Evolutionary conservation across 208 protist species (phyloP).

Genomic region (Herpetomonas tarakana): DNA sequence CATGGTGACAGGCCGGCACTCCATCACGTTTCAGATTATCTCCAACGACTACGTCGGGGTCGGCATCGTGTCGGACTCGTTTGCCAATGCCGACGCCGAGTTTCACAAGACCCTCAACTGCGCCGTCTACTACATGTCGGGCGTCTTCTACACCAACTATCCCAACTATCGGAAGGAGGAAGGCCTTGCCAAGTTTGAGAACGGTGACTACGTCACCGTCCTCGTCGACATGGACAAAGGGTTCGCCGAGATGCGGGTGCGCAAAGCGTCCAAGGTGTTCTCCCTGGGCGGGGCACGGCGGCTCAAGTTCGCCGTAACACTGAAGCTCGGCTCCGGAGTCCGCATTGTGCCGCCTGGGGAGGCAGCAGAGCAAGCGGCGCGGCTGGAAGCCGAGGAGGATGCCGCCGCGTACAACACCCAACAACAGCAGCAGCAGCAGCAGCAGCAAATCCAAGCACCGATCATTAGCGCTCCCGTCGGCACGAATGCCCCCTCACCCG

Average conservation of each 20-base stretch:
- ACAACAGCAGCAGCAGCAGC: too few relatives aligned
- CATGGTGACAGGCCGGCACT: conserved; percentile 76
- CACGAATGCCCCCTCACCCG: too few relatives aligned
- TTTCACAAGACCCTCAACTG: conserved; percentile 86
- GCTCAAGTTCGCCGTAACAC: conserved; percentile 78
- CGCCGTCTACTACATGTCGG: conserved; percentile 92
- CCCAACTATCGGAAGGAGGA: conserved; percentile 89
- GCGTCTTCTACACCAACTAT: conserved; percentile 91
- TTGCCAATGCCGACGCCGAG: conserved; percentile 74
- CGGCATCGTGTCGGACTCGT: conserved; percentile 81
- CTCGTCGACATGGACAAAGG: conserved; percentile 82
- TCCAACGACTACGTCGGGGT: conserved; percentile 86
- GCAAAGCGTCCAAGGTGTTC: conserved; percentile 74
- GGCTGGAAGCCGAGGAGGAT: too few relatives aligned
- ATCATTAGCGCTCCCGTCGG: too few relatives aligned
- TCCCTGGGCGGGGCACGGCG: conserved; percentile 62
- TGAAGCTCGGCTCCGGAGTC: conserved; percentile 71
- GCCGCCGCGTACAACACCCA: too few relatives aligned
- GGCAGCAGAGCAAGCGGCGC: conserved; percentile 12
- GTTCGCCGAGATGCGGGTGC: conserved; percentile 71
- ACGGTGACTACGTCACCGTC: conserved; percentile 69
- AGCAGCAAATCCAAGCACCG: neutral
- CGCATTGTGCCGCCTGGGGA: conserved; percentile 75
- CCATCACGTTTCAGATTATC: conserved; percentile 78
- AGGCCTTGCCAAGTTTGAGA: conserved; percentile 66